phyloP scores from a whole-genome alignment of 1,139 yeast genomes.

The Yamadazyma diospyri region DNA sequence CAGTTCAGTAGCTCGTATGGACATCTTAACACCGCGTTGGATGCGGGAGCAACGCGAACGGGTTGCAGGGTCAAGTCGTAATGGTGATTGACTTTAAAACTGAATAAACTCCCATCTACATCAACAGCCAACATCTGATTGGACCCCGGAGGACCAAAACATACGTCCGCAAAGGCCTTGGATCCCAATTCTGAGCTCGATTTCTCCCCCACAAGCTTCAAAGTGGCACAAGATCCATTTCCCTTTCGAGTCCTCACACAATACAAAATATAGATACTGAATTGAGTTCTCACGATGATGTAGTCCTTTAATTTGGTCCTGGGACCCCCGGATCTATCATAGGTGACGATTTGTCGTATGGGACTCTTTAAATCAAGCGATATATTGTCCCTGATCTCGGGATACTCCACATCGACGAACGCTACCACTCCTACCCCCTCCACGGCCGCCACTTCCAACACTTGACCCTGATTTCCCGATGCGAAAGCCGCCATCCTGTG shows the following conservation, averaged over 20 bases:
- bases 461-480: slow-evolving; percentile 28
- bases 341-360: slow-evolving; percentile 38
- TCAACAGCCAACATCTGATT: slow-evolving; percentile 46
- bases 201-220: slow-evolving; percentile 23
- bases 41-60: slow-evolving; percentile 5
- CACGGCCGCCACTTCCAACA: slow-evolving; percentile 13
- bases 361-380: slow-evolving; percentile 21
- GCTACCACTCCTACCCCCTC: slow-evolving; percentile 5
- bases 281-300: slow-evolving; percentile 25
- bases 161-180: slow-evolving; percentile 43
- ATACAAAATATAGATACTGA: slow-evolving; percentile 23
- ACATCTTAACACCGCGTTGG: slow-evolving; percentile 19
- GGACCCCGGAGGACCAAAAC: slow-evolving; percentile 39
- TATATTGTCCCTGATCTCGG: slow-evolving; percentile 21
- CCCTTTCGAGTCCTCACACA: slow-evolving; percentile 13
- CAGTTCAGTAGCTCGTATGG: slow-evolving; percentile 55
- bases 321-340: slow-evolving; percentile 14
- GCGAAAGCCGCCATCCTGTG: slow-evolving; percentile 30
- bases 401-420: slow-evolving; percentile 12
- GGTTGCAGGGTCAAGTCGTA: slow-evolving; percentile 1
- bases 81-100: slow-evolving; percentile 2
- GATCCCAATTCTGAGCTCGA: slow-evolving; percentile 20
- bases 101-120: slow-evolving; percentile 47
- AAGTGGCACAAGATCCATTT: slow-evolving; percentile 9
- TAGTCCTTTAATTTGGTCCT: slow-evolving; percentile 17